Percentiles rank a stretch among this genome's conserved stretches.
phyloP scores from a whole-genome alignment of 768 basidiomycete genomes.

The Lactifluus piperatus region DNA sequence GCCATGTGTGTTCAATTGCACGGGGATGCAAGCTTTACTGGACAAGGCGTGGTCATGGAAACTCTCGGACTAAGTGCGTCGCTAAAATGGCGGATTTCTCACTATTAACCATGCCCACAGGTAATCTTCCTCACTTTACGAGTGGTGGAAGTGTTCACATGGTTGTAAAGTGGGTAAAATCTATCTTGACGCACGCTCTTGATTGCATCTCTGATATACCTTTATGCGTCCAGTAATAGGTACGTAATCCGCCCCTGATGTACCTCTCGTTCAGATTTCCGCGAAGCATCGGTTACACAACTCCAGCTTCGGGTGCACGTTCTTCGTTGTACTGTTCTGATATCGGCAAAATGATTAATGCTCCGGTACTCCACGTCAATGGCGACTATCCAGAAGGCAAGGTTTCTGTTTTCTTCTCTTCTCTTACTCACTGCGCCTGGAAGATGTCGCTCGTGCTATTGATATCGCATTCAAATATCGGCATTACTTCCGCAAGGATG shows the following conservation, averaged over 20 bases:
- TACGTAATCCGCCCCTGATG: background rate
- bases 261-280: background rate
- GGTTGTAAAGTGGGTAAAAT: constrained; percentile 70
- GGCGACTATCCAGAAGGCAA: constrained; percentile 82
- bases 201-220: constrained; percentile 1
- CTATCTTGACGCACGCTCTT: background rate
- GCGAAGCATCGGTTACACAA: constrained; percentile 82
- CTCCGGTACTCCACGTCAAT: constrained; percentile 85
- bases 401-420: background rate
- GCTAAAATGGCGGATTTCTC: background rate
- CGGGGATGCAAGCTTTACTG: constrained; percentile 86
- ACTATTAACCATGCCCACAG: constrained; percentile 28
- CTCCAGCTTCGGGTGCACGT: constrained; percentile 74
- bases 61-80: constrained; percentile 68
- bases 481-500: constrained; percentile 83
- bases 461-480: constrained; percentile 85
- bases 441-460: constrained; percentile 79
- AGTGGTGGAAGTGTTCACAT: constrained; percentile 86
- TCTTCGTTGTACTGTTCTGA: constrained; percentile 87
- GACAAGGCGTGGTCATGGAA: constrained; percentile 89
- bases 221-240: constrained; percentile 26
- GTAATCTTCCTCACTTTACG: constrained; percentile 84
- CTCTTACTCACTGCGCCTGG: background rate
- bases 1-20: constrained; percentile 89
- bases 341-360: constrained; percentile 83